Evolutionary conservation across 1,139 yeast species (phyloP).

Genomic region (Kodamaea ohmeri): DNA sequence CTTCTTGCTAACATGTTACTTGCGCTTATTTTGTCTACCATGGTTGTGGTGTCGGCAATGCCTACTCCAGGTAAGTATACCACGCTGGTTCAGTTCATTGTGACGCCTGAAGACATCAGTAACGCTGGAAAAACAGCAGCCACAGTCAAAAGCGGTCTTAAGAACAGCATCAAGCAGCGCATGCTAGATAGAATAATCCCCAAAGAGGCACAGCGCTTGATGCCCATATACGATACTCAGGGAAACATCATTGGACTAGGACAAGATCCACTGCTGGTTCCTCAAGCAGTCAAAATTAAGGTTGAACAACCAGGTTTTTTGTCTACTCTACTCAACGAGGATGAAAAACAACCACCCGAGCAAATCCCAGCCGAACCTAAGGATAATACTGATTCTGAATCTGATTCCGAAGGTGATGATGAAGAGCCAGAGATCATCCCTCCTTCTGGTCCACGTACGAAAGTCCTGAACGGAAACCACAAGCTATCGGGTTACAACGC

Average conservation of each 20-base stretch:
- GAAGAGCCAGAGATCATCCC: slow-evolving; percentile 3
- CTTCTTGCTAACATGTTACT: background rate
- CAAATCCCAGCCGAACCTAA: background rate
- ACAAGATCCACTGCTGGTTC: background rate
- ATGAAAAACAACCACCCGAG: no score
- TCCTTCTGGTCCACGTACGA: no score
- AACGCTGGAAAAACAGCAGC: slow-evolving; percentile 25
- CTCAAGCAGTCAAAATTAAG: slow-evolving; percentile 7
- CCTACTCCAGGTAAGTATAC: slow-evolving; percentile 6
- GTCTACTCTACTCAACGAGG: slow-evolving; percentile 3
- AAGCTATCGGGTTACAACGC: background rate
- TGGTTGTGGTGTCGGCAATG: slow-evolving; percentile 1
- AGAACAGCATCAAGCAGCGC: slow-evolving; percentile 15
- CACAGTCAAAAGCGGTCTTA: slow-evolving; percentile 18
- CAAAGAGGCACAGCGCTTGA: slow-evolving; percentile 11
- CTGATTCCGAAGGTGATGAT: slow-evolving; percentile 4
- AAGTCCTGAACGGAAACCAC: slow-evolving; percentile 3
- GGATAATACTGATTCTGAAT: slow-evolving; percentile 2
- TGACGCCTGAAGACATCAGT: slow-evolving; percentile 26
- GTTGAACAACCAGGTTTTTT: slow-evolving; percentile 9
- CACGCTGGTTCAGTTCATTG: slow-evolving; percentile 22
- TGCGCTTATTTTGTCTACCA: background rate
- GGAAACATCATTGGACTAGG: slow-evolving; percentile 8
- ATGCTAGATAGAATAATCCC: slow-evolving; percentile 11
- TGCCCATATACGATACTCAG: slow-evolving; percentile 9